Evolutionary conservation across 129 eudicot species (phyloP), one percentile per base, ranked within the genome.

Genomic region (Artemisia tridentata): DNA sequence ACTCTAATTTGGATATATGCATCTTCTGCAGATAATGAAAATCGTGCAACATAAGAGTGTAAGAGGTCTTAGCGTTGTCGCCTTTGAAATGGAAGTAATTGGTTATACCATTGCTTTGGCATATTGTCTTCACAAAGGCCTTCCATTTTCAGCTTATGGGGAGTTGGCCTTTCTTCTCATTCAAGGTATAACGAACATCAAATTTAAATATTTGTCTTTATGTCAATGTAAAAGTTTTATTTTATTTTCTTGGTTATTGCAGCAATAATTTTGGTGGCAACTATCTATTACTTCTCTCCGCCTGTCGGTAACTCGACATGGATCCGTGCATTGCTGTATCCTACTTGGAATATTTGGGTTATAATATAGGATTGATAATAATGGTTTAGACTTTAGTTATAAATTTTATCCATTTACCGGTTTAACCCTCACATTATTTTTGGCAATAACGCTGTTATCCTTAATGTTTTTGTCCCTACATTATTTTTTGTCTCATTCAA

Each of bases 21-120:
- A 23, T 71, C 17, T 20, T 29, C 23, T 87, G 77, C 88, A 92
- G 98, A 90, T 93, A 81, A 49, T 90, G 74, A 93, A 79, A 77
- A 93, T 93, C 57, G 55, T 93, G 80, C 75, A 85, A 54, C 84
- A 90, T 74, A 82, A 82, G 49, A 93, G 98, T 71, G 84, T 93
- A 7, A 85, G 95, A 80, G 98, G 98, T 58, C 96, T 92, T 68
- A 93, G 98, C 75, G 83, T 87, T 48, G 68, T 85, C 29, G 85
- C 95, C 51, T 89, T 93, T 72, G 98, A 93, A 84, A 88, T 93
- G 80, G 98, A 93, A 81, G 98, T 93, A 57, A 74, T 93, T 76
- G 98, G 98, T 57, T 93, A 93, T 63, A 93, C 98, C 6, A 85
- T 93, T 65, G 96, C 97, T 75, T 83, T 93, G 83, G 96, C 98